These are phyloP conservation scores for Quercus variabilis DNA, from an alignment of 306 rosid genomes.

Conservation along the genomic window DNA sequence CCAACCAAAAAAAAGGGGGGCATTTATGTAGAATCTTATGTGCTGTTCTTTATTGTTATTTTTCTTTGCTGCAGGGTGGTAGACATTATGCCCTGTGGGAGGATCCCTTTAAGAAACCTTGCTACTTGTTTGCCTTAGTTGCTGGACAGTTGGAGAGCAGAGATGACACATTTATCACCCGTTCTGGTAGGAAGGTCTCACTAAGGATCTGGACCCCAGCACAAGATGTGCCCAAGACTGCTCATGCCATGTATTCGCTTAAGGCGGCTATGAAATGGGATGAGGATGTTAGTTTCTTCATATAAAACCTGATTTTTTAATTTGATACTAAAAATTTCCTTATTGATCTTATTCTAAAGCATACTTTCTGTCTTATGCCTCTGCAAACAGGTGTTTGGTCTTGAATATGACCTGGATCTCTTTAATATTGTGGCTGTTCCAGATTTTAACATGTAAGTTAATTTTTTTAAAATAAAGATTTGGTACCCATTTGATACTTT, in stretches of 20 bases:
- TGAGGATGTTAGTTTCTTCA: slow-evolving; percentile 72
- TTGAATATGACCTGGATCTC: slow-evolving; percentile 97
- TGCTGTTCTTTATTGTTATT: slow-evolving; percentile 12
- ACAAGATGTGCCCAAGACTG: slow-evolving; percentile 81
- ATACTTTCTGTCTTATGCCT: slow-evolving; percentile 21
- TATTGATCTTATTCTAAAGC: slow-evolving; percentile 20
- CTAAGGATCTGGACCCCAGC: slow-evolving; percentile 97
- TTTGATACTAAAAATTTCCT: slow-evolving; percentile 10
- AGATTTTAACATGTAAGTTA: slow-evolving; percentile 89
- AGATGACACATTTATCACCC: slow-evolving; percentile 67
- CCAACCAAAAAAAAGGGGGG: neutral
- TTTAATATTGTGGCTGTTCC: slow-evolving; percentile 98
- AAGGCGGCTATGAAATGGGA: slow-evolving; percentile 99
- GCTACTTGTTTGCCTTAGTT: slow-evolving; percentile 97
- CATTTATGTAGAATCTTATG: slow-evolving; percentile 3
- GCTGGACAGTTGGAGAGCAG: slow-evolving; percentile 92
- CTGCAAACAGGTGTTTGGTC: slow-evolving; percentile 80
- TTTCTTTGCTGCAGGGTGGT: slow-evolving; percentile 63
- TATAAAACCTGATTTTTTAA: slow-evolving; percentile 11
- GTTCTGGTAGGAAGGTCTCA: slow-evolving; percentile 76
- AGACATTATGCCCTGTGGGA: slow-evolving; percentile 92
- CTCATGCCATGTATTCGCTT: slow-evolving; percentile 91
- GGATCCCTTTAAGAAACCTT: slow-evolving; percentile 98
- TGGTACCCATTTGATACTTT: neutral
- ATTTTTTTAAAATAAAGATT: neutral